Percentiles rank a stretch among this genome's conserved stretches.
These are phyloP conservation scores for Lentinula boryana DNA, from an alignment of 768 basidiomycete species.

Conservation along the genomic window DNA sequence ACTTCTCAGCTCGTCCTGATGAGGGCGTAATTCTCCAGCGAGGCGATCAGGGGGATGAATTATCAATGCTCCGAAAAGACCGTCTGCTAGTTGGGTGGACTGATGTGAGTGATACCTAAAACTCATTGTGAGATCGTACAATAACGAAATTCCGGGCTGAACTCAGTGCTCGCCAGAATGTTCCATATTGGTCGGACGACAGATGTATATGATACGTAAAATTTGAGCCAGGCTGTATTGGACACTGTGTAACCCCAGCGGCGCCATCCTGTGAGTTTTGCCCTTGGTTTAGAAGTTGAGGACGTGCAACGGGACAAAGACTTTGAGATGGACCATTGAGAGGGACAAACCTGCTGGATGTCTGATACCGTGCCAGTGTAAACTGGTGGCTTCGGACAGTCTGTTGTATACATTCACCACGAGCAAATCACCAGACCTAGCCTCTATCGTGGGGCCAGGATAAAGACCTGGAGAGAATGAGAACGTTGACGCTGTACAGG, in stretches of 20 bases:
- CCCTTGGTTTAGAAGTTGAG: not conserved
- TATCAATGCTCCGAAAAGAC: slow-evolving; percentile 7
- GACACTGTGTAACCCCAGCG: slow-evolving; percentile 5
- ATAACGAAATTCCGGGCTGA: too few species aligned
- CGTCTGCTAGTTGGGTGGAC: slow-evolving; percentile 3
- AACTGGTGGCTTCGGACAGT: slow-evolving; percentile 23
- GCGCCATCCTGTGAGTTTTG: slow-evolving; percentile 6
- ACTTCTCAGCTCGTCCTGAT: slow-evolving; percentile 1
- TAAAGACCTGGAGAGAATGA: slow-evolving; percentile 19
- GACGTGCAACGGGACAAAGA: not conserved
- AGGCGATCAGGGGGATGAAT: not conserved
- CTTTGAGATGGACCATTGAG: not conserved
- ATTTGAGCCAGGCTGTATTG: slow-evolving; percentile 3
- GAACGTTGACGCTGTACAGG: not conserved
- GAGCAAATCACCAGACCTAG: slow-evolving; percentile 26
- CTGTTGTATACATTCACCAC: slow-evolving; percentile 28
- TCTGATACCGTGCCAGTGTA: slow-evolving; percentile 23
- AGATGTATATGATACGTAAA: slow-evolving; percentile 3
- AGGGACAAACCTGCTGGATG: not conserved
- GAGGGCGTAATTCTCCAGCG: not conserved
- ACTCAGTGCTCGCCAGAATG: slow-evolving; percentile 3
- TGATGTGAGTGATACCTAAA: slow-evolving; percentile 7
- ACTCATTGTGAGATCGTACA: not conserved
- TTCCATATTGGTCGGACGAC: slow-evolving; percentile 1
- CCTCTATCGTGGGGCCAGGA: slow-evolving; percentile 26